Percentiles rank a stretch among this genome's conserved stretches.
Evolutionary conservation across 352 stramenopile genomes (phyloP).

Genomic region (Pythium scleroteichum): DNA sequence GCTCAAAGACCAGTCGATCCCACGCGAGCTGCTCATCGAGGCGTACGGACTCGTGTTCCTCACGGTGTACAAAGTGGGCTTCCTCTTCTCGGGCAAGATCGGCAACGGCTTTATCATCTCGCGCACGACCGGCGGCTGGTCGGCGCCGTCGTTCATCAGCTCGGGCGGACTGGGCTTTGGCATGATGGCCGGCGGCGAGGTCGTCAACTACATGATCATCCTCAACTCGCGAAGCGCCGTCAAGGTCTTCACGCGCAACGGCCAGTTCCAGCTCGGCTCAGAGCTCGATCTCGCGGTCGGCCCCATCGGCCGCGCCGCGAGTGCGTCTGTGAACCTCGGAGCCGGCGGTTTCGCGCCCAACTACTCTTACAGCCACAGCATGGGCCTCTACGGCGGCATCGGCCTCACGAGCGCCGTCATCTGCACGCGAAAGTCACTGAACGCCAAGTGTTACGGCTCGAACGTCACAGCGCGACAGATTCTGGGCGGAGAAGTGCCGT

Average conservation of each 20-base stretch:
- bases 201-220: constrained; percentile 85
- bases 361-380: constrained; percentile 82
- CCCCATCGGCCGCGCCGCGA: constrained; percentile 67
- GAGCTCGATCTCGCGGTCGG: constrained; percentile 72
- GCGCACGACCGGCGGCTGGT: constrained; percentile 70
- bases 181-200: constrained; percentile 82
- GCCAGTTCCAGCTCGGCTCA: constrained; percentile 73
- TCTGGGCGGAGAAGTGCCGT: constrained; percentile 67
- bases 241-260: constrained; percentile 80
- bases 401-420: constrained; percentile 70
- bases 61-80: constrained; percentile 82
- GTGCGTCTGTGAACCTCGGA: constrained; percentile 62
- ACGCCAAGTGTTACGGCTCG: constrained; percentile 67
- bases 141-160: constrained; percentile 67
- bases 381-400: constrained; percentile 72
- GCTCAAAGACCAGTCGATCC: constrained; percentile 84
- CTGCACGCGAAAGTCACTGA: constrained; percentile 73
- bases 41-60: constrained; percentile 77
- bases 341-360: constrained; percentile 64
- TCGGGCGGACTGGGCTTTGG: constrained; percentile 75
- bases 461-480: constrained; percentile 68
- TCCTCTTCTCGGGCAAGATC: constrained; percentile 78
- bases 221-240: constrained; percentile 71
- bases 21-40: constrained; percentile 68
- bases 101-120: constrained; percentile 80